These are phyloP conservation scores for Staphylotrichum longicolle DNA, from an alignment of 495 filamentous ascomycete genomes.

Conservation along the genomic window DNA sequence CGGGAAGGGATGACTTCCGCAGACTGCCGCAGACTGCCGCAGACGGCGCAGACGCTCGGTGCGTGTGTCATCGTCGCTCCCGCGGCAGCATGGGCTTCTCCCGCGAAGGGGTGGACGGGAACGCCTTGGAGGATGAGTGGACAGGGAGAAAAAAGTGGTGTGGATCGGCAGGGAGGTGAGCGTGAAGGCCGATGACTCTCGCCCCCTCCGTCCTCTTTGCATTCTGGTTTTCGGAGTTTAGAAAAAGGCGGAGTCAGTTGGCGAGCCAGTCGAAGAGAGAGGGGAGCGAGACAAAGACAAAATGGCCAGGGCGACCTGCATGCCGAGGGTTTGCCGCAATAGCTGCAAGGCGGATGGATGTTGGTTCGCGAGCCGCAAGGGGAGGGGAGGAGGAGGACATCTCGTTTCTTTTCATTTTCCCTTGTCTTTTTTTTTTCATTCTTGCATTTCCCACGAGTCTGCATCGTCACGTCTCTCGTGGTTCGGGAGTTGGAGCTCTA, in stretches of 20 bases:
- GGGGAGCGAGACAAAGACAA: not conserved
- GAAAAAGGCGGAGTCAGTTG: slow-evolving; percentile 4
- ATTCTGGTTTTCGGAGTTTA: not conserved
- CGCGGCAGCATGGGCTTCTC: not conserved
- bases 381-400: not conserved
- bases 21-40: not conserved
- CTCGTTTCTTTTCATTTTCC: not conserved
- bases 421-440: not conserved
- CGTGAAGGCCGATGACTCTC: not conserved
- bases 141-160: not conserved
- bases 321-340: slow-evolving; percentile 1
- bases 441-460: not conserved
- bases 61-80: slow-evolving; percentile 6
- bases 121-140: not conserved
- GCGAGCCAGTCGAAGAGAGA: not conserved
- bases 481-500: not conserved
- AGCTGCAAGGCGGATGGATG: not conserved
- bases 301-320: not conserved
- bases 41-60: not conserved
- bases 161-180: not conserved
- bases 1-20: not conserved
- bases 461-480: not conserved
- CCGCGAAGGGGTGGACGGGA: not conserved
- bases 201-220: not conserved
- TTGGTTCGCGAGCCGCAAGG: not conserved